These are phyloP conservation scores for Colletotrichum sp. DNA, from an alignment of 2,329 filamentous ascomycete genomes.

Conservation along the genomic window DNA sequence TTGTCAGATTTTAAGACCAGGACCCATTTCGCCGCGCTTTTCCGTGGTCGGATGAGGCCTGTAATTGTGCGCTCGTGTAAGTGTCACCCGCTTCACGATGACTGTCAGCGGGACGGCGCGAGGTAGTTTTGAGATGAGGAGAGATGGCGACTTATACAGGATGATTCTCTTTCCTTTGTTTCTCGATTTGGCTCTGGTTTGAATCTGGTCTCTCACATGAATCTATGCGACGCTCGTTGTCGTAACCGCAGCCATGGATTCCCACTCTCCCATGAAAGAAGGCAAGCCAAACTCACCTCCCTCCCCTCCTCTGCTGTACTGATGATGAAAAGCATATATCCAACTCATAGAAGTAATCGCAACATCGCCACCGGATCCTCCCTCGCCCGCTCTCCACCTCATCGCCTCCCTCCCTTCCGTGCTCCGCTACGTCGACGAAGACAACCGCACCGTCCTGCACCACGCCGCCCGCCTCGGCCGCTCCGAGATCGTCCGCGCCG, in stretches of 20 bases:
- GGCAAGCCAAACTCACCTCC: no score
- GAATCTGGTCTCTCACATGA: not conserved
- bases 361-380: not conserved
- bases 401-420: conserved; percentile 22
- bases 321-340: conserved; percentile 7
- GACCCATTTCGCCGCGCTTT: not conserved
- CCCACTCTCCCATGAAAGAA: conserved; percentile 24
- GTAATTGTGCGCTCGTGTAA: conserved; percentile 5
- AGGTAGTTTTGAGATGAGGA: not conserved
- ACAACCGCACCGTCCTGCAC: conserved; percentile 17
- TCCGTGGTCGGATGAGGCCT: not conserved
- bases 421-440: conserved; percentile 15
- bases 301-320: no score
- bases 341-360: conserved; percentile 22
- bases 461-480: conserved; percentile 21
- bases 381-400: conserved; percentile 13
- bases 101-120: not conserved
- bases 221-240: not conserved
- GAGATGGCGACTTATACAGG: not conserved
- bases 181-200: accelerated
- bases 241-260: not conserved
- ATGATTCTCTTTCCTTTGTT: not conserved
- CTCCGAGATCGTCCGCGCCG: conserved; percentile 4
- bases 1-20: not conserved
- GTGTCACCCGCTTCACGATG: conserved; percentile 12